Percentiles rank a stretch among this genome's conserved stretches.
Evolutionary conservation across 225 moss, liverwort and hornwort genomes (phyloP).

Genomic region (Rhytidiadelphus loreus): DNA sequence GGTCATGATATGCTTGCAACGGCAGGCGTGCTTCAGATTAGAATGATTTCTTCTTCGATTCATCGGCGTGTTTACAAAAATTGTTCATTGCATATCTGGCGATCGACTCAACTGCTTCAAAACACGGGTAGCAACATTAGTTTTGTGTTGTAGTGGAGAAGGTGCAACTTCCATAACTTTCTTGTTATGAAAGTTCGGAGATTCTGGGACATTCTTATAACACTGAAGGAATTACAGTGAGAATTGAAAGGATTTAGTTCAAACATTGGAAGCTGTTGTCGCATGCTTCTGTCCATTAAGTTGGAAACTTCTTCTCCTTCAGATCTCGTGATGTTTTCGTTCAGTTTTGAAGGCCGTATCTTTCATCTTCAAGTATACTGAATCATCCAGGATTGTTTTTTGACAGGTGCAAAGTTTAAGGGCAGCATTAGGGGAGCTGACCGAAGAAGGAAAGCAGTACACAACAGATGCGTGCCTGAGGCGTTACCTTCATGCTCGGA

Average conservation of each 20-base stretch:
- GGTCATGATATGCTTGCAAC: neutral
- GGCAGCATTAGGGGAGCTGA: conserved; percentile 42
- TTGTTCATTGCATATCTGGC: neutral
- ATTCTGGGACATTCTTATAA: neutral
- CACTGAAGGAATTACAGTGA: neutral
- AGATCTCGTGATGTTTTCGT: neutral
- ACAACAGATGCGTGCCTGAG: conserved; percentile 53
- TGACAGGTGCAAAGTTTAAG: conserved; percentile 58
- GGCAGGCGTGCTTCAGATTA: neutral
- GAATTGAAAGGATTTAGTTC: neutral
- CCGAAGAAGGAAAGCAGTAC: conserved; percentile 37
- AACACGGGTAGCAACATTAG: neutral
- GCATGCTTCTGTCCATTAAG: neutral
- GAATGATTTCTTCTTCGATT: neutral
- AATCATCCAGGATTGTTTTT: neutral
- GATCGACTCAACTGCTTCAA: neutral
- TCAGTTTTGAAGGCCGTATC: neutral
- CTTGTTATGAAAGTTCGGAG: neutral
- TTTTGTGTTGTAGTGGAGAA: neutral
- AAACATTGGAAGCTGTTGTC: neutral
- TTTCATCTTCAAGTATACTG: neutral
- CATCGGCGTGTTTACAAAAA: neutral
- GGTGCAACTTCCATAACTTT: neutral
- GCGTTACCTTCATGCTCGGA: conserved; percentile 69
- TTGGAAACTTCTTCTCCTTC: neutral